Base-by-base conservation (phyloP, 257 asterid genomes). In the Fraxinus quadrangulata region DNA sequence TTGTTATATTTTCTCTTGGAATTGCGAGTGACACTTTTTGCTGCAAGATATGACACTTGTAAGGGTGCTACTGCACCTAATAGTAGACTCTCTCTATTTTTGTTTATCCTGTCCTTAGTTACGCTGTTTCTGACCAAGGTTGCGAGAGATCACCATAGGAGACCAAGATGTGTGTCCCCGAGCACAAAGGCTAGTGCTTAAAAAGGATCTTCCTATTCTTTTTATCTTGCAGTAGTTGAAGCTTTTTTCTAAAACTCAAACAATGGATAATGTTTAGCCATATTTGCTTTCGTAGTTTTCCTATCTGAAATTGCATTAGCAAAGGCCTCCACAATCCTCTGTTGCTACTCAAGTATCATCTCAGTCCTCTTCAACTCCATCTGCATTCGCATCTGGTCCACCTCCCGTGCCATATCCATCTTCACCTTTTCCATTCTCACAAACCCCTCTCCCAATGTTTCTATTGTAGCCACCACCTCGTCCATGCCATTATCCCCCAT, bases 351-450 rank as follows among this genome's bases (percentile, higher is more conserved):
- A 0, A 95, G 90, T 37, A 95, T 88, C 97, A 93, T 91, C 85
- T 93, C 96, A 0, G 98, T 93, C 82, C 94, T 90, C 89, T 95
- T 93, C 92, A 93, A 83, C 85, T 95, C 99, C 98, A 91, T 90
- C 79, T 95, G 96, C 99, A 93, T 91, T 73, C 94, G 78, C 97
- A 88, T 90, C 81, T 88, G 86, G 85, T 95, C 99, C 56, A 91
- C 82, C 79, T 92, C 93, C 79, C 93, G 84, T 24, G 89, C 93
- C 88, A 90, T 89, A 37, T 95, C 99, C 98, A 95, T 95, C 84
- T 95, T 93, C 85, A 88, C 92, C 81, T 88, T 93, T 96, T 95
- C 98, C 83, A 87, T 86, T 79, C 92, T 86, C 89, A 89, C 88
- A 81, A 93, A 90, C 78, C 98, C 96, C 31, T 95, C 98, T 0